Evolutionary conservation across 306 rosid genomes (phyloP).

Genomic region (Lathyrus aphaca): DNA sequence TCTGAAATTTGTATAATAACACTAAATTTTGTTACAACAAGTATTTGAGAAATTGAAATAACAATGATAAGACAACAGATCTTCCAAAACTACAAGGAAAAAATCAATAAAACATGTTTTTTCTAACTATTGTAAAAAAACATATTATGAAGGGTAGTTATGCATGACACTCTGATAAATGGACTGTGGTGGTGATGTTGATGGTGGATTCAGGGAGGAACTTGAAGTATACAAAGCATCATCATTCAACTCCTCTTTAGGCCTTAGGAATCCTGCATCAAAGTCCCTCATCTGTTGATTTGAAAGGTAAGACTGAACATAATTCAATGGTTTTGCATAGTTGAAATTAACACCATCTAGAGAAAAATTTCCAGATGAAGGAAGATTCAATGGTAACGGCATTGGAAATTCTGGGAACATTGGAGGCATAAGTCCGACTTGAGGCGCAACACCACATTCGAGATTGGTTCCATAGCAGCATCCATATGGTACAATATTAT

Average conservation of each 20-base stretch:
- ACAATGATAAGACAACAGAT: neutral
- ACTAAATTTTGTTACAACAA: slow-evolving; percentile 18
- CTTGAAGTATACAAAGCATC: slow-evolving; percentile 49
- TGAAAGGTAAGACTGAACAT: slow-evolving; percentile 55
- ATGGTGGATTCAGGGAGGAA: slow-evolving; percentile 43
- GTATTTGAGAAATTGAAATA: neutral
- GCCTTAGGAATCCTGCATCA: slow-evolving; percentile 57
- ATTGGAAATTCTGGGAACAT: slow-evolving; percentile 65
- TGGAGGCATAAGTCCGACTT: slow-evolving; percentile 47
- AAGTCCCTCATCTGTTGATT: slow-evolving; percentile 63
- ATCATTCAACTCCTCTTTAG: slow-evolving; percentile 74
- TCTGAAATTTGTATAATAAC: slow-evolving; percentile 41
- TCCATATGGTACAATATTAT: slow-evolving; percentile 51
- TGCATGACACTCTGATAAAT: slow-evolving; percentile 57
- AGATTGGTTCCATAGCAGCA: slow-evolving; percentile 50
- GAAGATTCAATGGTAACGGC: slow-evolving; percentile 61
- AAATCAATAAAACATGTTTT: slow-evolving; percentile 24
- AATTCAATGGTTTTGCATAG: slow-evolving; percentile 47
- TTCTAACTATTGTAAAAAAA: slow-evolving; percentile 22
- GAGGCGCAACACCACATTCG: slow-evolving; percentile 44
- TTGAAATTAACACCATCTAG: slow-evolving; percentile 52
- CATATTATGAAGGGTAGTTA: slow-evolving; percentile 50
- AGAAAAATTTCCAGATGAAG: slow-evolving; percentile 54
- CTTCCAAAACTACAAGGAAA: slow-evolving; percentile 8
- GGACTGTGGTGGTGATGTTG: slow-evolving; percentile 45